Base-by-base conservation (phyloP, 2,329 filamentous ascomycete genomes). In the Xylaria sp. region DNA sequence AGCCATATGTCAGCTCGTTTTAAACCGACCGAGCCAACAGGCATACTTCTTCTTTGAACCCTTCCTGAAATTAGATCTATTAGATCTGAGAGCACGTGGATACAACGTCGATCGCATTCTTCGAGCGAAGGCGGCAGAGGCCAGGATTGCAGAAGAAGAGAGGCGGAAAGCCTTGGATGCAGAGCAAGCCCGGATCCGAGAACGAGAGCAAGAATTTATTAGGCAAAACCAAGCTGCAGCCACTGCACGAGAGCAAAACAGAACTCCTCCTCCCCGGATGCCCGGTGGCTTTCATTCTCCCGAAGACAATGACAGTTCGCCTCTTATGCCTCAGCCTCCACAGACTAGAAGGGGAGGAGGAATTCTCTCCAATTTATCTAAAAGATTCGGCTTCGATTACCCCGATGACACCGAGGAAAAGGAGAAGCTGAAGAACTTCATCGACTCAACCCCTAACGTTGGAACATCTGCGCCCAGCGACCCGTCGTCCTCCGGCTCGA, bases 51-150 rank as follows among this genome's bases (percentile, higher is more conserved):
- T 96, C 63, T 89, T 99, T 65, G 96, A 98, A 81, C 94, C 94
- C 63, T 91, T 99, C 71, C 83, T 99, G 46, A 95, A 92, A 67
- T 90, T 96, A 9, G 93, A 95, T 74, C 85, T 99, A 28, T 88
- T 92, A 56, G 91, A 94, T 61, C 83, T 99, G 50, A 91, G 93
- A 75, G 90, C 90, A 69, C 93, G 96, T 72, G 96, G 96, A 1
- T 98, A 98, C 84, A 98, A 99, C 74, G 96, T 99, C 48, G 94
- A 98, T 77, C 91, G 96, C 59, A 98, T 99, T 71, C 85, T 99
- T 25, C 89, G 93, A 46, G 91, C 91, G 63, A 97, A 97, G 82
- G 94, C 92, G 23, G 92, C 93, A 2, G 94, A 98, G 80, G 93
- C 93, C 6, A 89, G 93, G 62, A 90, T 98, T 72, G 94, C 94